Base-by-base conservation (phyloP, 257 asterid genomes). In the Ilex asprella region DNA sequence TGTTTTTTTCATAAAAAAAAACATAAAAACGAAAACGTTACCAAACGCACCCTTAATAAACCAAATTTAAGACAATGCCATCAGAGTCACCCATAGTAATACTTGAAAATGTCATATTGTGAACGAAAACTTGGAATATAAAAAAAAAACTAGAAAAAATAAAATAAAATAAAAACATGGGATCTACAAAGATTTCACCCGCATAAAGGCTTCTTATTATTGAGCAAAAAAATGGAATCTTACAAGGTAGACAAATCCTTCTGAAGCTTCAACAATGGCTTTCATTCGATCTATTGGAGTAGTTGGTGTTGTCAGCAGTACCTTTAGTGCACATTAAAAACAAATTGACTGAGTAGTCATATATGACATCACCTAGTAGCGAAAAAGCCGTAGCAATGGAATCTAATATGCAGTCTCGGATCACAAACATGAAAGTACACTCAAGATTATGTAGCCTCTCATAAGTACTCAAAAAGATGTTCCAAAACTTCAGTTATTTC, bases 161-260 rank as follows among this genome's bases (percentile, higher is more conserved):
- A 21, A 65, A 12, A 11, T 6, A 59, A 43, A 7, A 39, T 30
- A 16, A 2, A 68, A 50, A 39, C 31, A 58, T 15, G 32, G 55
- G 51, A 55, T 63, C n/a, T n/a, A n/a, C n/a, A n/a, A n/a, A n/a
- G n/a, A n/a, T n/a, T n/a, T n/a, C n/a, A n/a, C n/a, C n/a, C n/a
- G n/a, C n/a, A n/a, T n/a, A n/a, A n/a, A n/a, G n/a, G n/a, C n/a
- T n/a, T n/a, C n/a, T n/a, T n/a, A n/a, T n/a, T n/a, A n/a, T n/a
- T n/a, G n/a, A n/a, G n/a, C n/a, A n/a, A n/a, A n/a, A n/a, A n/a
- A n/a, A n/a, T n/a, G n/a, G n/a, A n/a, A n/a, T n/a, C 92, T 78
- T 78, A 89, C 97, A 68, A 90, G 97, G 79, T 90, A 90, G 59
- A 90, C 76, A 39, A 90, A 90, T 53, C 97, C 97, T 78, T 87